Percentiles rank a stretch among this genome's conserved stretches.
Conservation (phyloP, 1,139 yeast genomes). For the Geotrichum klebahnii region DNA sequence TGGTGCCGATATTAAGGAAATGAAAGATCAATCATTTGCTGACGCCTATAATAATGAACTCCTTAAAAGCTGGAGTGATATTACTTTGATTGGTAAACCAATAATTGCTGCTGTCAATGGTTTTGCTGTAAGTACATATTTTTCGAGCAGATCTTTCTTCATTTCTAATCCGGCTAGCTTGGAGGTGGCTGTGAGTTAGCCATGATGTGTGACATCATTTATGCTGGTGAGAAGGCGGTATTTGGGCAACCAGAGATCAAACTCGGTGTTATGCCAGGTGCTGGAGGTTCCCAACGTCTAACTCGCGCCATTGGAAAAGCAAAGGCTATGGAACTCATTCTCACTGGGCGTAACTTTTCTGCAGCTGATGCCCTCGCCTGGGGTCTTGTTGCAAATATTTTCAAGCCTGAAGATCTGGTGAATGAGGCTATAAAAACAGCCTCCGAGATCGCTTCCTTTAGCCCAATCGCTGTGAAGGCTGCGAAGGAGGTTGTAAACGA, state of each 20-base stretch:
- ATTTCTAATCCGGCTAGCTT: constrained; percentile 31
- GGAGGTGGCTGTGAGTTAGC: constrained; percentile 58
- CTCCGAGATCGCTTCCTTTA: constrained; percentile 41
- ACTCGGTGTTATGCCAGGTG: constrained; percentile 52
- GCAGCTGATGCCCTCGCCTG: constrained; percentile 48
- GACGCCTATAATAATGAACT: constrained; percentile 40
- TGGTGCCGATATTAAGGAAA: constrained; percentile 53
- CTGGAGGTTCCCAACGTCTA: constrained; percentile 52
- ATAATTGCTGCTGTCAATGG: constrained; percentile 53
- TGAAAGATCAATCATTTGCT: constrained; percentile 43
- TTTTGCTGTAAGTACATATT: constrained; percentile 36
- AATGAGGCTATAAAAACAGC: constrained; percentile 48
- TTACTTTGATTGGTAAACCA: constrained; percentile 43
- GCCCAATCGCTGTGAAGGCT: constrained; percentile 46
- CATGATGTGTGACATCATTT: constrained; percentile 50
- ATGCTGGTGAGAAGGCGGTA: constrained; percentile 48
- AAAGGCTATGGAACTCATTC: constrained; percentile 47
- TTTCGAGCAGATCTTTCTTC: too few species aligned
- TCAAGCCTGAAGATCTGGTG: constrained; percentile 42
- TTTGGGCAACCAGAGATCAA: constrained; percentile 55
- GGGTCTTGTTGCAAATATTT: constrained; percentile 47
- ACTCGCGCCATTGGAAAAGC: constrained; percentile 48
- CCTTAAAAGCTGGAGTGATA: constrained; percentile 42
- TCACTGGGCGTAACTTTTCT: constrained; percentile 46
- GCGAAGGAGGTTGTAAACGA: constrained; percentile 47